Evolutionary conservation across 2,329 filamentous ascomycete species (phyloP).

Genomic region (Xylariaceae sp.): DNA sequence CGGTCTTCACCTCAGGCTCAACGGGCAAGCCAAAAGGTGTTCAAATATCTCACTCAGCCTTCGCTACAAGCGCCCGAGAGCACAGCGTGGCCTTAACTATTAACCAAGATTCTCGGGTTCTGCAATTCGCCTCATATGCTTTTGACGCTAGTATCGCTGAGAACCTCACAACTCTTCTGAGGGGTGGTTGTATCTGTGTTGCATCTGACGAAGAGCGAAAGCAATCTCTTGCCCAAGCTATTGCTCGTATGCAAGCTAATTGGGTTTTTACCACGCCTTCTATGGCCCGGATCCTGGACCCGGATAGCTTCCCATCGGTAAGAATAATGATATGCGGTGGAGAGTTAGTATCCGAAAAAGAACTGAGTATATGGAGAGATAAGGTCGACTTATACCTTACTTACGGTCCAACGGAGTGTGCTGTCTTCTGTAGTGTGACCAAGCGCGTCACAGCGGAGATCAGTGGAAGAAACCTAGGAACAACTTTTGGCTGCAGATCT

Average conservation of each 20-base stretch:
- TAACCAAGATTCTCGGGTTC: slow-evolving; percentile 19
- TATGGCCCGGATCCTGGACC: slow-evolving; percentile 28
- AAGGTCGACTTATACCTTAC: slow-evolving; percentile 30
- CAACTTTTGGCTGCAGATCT: neutral
- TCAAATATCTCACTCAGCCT: slow-evolving; percentile 59
- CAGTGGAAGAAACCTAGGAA: slow-evolving; percentile 1
- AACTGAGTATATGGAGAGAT: slow-evolving; percentile 30
- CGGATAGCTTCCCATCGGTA: slow-evolving; percentile 33
- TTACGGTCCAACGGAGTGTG: slow-evolving; percentile 36
- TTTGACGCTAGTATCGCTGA: slow-evolving; percentile 34
- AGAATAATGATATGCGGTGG: slow-evolving; percentile 36
- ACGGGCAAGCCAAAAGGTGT: slow-evolving; percentile 66
- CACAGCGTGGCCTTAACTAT: slow-evolving; percentile 39
- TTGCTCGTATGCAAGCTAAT: slow-evolving; percentile 28
- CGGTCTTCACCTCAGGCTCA: slow-evolving; percentile 62
- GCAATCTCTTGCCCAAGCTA: slow-evolving; percentile 23
- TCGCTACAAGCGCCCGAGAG: slow-evolving; percentile 61
- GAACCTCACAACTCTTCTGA: slow-evolving; percentile 28
- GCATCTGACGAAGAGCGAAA: slow-evolving; percentile 26
- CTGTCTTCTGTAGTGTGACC: neutral
- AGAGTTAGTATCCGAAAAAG: slow-evolving; percentile 29
- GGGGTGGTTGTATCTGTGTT: slow-evolving; percentile 35
- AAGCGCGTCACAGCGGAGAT: neutral
- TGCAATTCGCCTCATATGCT: slow-evolving; percentile 32
- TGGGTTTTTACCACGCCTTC: slow-evolving; percentile 35